Evolutionary conservation across 352 stramenopile genomes (phyloP).

Genomic region (Phytophthora sojae): DNA sequence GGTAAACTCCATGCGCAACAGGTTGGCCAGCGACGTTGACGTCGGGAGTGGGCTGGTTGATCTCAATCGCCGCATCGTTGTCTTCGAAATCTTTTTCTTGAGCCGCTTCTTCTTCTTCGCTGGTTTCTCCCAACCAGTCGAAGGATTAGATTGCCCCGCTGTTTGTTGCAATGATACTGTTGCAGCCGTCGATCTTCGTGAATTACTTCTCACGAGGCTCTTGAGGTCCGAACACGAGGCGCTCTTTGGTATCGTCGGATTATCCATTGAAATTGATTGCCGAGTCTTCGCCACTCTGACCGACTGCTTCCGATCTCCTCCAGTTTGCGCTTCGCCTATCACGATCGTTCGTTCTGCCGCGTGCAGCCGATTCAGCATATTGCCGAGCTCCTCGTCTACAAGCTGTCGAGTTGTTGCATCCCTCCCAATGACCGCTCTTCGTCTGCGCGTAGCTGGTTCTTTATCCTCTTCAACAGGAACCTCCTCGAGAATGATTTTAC

Average conservation of each 20-base stretch:
- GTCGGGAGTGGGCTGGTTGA: constrained; percentile 5
- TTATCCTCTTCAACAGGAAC: background rate
- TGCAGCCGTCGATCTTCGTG: background rate
- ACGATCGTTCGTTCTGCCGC: constrained; percentile 34
- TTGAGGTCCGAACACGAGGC: constrained; percentile 17
- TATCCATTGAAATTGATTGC: constrained; percentile 1
- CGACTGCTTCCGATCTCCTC: constrained; percentile 17
- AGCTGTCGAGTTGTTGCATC: constrained; percentile 3
- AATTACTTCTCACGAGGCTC: background rate
- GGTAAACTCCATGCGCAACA: constrained; percentile 47
- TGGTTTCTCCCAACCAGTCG: constrained; percentile 4
- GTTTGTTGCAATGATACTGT: background rate
- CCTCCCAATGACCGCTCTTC: constrained; percentile 4
- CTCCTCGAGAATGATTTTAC: constrained; percentile 5
- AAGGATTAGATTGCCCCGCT: background rate
- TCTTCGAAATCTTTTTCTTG: constrained; percentile 24
- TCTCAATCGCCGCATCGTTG: constrained; percentile 8
- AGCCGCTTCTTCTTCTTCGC: constrained; percentile 25
- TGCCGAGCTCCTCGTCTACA: constrained; percentile 19
- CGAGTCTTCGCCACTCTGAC: constrained; percentile 5
- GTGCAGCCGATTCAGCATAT: constrained; percentile 23
- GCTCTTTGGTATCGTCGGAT: background rate
- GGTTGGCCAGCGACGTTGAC: constrained; percentile 40
- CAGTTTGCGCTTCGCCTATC: constrained; percentile 13
- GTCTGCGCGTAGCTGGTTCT: background rate